Evolutionary conservation across 2,329 filamentous ascomycete genomes (phyloP), one percentile per base, ranked within the genome.

Genomic region (Chaetomium strumarium): DNA sequence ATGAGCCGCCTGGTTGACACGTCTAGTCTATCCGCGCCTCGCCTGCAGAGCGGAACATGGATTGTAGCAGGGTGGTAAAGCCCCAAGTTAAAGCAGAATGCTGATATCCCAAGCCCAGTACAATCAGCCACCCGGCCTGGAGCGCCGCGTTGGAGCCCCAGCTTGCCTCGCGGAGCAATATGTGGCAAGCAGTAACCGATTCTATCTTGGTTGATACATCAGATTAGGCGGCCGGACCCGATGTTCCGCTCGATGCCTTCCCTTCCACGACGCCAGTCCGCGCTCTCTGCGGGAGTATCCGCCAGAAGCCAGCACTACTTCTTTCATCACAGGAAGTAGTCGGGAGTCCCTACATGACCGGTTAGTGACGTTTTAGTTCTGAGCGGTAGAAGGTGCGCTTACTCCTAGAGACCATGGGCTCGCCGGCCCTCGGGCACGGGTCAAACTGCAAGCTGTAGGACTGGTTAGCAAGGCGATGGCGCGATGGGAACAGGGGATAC

Each of bases 341-440:
- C 92, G 52, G 92, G 92, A 59, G 93, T 99, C 66, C 81, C 81
- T 84, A 59, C 33, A n/a, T 24, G 34, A 3, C 8, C 29, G 9
- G 40, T 57, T 38, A 53, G 39, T 14, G 19, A 9, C 24, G 17
- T 2, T 1, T n/a, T n/a, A 24, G 14, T 16, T 2, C 34, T 13
- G 14, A 5, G 34, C n/a, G 34, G 14, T n/a, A n/a, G 14, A n/a
- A 16, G 3, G 34, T 2, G 7, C 3, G 14, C 80, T 71, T 75
- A 83, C 87, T 84, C 78, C 93, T 86, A 68, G 93, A 97, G 60
- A 99, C 93, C 93, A 97, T 97, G 20, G 93, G 93, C 71, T 99
- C 93, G 64, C 93, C 93, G 62, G 93, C 92, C 72, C 93, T 84
- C 52, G 93, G 93, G 79, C 93, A 97, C 51, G 93, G 93, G 69